phyloP scores from a whole-genome alignment of 2,329 filamentous ascomycete species.

The Aspergillus sp. region DNA sequence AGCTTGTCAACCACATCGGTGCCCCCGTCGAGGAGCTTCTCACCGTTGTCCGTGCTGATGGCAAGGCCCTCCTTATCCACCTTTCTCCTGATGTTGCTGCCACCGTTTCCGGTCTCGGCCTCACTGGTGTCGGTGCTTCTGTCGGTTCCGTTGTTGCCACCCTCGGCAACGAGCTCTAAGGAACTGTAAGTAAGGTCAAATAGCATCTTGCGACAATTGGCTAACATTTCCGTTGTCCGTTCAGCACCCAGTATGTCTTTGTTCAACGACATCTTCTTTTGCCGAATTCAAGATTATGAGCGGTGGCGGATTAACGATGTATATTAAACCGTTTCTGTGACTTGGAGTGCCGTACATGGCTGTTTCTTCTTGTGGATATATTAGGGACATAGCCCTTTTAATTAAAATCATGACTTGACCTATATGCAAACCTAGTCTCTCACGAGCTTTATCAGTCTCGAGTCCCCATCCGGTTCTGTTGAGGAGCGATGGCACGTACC shows the following conservation, averaged over 20 bases:
- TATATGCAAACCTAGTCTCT: neutral
- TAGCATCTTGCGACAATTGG: neutral
- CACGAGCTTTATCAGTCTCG: neutral
- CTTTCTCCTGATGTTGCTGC: constrained; percentile 23
- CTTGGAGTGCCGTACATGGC: neutral
- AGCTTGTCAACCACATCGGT: constrained; percentile 29
- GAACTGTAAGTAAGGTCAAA: constrained; percentile 1
- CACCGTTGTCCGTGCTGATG: constrained; percentile 28
- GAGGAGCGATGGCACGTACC: too few relatives aligned
- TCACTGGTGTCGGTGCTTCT: constrained; percentile 12
- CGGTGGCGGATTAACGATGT: constrained; percentile 4
- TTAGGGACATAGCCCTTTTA: constrained; percentile 4
- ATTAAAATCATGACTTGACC: constrained; percentile 2
- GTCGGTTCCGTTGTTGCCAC: constrained; percentile 25
- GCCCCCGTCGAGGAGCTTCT: constrained; percentile 26
- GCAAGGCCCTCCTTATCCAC: constrained; percentile 31
- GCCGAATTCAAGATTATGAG: neutral
- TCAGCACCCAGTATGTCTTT: neutral
- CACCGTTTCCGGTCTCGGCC: constrained; percentile 15
- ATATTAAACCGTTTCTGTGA: constrained; percentile 7
- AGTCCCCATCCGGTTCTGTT: too few relatives aligned
- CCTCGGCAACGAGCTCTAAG: constrained; percentile 28
- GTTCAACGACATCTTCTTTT: neutral
- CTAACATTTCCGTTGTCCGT: neutral
- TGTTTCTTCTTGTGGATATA: constrained; percentile 3